These are phyloP conservation scores for Taphrina wiesneri DNA, from an alignment of 1,139 yeast genomes.

Conservation along the genomic window DNA sequence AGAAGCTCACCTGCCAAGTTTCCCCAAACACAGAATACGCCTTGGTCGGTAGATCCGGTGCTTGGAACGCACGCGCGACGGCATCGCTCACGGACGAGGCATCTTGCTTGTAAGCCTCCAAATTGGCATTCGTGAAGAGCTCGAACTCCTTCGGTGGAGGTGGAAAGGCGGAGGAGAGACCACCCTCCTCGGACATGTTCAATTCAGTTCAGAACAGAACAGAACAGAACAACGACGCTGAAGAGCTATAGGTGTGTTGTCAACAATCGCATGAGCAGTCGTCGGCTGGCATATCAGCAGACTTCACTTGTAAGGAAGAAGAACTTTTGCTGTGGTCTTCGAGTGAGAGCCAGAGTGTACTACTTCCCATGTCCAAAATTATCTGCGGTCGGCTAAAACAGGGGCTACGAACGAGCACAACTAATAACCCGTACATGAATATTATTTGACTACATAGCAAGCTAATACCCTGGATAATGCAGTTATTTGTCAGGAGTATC, in stretches of 20 bases:
- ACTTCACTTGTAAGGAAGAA: no score
- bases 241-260: neutral
- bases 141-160: conserved; percentile 80
- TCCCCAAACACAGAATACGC: conserved; percentile 79
- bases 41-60: conserved; percentile 62
- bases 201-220: neutral
- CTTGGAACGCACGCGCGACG: conserved; percentile 57
- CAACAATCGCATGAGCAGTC: no score
- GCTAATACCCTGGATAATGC: no score
- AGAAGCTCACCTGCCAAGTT: conserved; percentile 60
- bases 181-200: conserved; percentile 40
- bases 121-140: conserved; percentile 65
- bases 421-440: no score
- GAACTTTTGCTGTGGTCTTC: no score
- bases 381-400: no score
- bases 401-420: no score
- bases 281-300: no score
- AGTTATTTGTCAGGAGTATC: no score
- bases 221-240: neutral
- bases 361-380: no score
- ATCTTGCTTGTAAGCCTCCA: conserved; percentile 33
- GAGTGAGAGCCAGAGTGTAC: no score
- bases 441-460: no score
- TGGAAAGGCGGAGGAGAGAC: conserved; percentile 68
- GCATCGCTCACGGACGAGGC: conserved; percentile 36